Evolutionary conservation across 306 rosid species (phyloP).

Genomic region (Sindora glabra): DNA sequence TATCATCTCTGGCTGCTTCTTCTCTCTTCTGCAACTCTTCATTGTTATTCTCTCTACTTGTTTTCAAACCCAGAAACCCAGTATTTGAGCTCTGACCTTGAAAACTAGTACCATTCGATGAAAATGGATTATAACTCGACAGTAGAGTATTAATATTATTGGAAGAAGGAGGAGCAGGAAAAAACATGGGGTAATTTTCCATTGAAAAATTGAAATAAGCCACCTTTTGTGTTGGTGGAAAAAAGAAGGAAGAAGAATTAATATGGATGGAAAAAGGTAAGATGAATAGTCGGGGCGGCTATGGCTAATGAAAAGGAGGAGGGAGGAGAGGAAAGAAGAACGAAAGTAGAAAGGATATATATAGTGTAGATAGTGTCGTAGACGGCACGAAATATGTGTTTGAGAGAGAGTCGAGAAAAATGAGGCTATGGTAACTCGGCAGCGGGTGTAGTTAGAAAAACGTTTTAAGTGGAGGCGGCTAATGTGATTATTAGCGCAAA

Average conservation of each 20-base stretch:
- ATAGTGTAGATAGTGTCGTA: conserved; percentile 34
- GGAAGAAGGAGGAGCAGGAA: conserved; percentile 39
- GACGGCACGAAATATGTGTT: conserved; percentile 41
- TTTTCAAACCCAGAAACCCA: conserved; percentile 30
- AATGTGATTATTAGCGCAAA: conserved; percentile 24
- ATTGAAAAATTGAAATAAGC: conserved; percentile 3
- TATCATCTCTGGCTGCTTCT: not conserved
- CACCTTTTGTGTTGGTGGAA: not conserved
- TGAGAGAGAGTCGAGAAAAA: conserved; percentile 11
- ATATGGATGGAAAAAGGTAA: not conserved
- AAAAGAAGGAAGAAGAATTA: not conserved
- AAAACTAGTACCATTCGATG: not conserved
- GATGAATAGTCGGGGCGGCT: conserved; percentile 37
- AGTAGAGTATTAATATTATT: not conserved
- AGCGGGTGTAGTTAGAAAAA: conserved; percentile 16
- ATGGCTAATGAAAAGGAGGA: not conserved
- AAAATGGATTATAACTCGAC: not conserved
- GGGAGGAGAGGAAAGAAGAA: conserved; percentile 8
- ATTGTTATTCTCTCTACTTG: not conserved
- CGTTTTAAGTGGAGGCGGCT: conserved; percentile 41
- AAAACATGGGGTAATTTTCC: conserved; percentile 53
- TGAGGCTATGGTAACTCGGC: not conserved
- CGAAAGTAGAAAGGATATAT: conserved; percentile 13
- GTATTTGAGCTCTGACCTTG: conserved; percentile 26
- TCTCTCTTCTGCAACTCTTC: not conserved